phyloP scores from a whole-genome alignment of 176 grass and related monocot genomes.

The Oryza punctata region DNA sequence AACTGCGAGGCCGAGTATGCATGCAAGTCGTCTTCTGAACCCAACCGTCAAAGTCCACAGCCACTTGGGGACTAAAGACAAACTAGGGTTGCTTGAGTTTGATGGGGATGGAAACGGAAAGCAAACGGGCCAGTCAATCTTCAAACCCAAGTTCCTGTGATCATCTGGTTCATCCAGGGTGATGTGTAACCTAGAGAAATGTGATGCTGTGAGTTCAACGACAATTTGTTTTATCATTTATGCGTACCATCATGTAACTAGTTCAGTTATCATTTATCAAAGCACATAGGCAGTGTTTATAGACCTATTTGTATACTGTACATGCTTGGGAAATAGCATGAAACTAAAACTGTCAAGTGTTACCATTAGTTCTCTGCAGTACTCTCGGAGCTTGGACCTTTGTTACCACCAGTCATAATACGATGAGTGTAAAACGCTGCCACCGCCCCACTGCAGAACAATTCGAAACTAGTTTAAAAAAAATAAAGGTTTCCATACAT shows the following conservation, averaged over 20 bases:
- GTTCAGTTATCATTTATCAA: constrained; percentile 9
- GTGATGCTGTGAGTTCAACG: constrained; percentile 10
- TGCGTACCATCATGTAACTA: background rate
- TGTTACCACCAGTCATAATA: constrained; percentile 33
- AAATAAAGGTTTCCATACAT: constrained; percentile 6
- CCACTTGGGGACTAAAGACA: background rate
- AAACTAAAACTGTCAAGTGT: background rate
- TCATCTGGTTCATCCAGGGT: constrained; percentile 11
- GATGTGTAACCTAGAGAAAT: constrained; percentile 33
- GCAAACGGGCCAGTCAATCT: constrained; percentile 1
- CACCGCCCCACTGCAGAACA: constrained; percentile 57
- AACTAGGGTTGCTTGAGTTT: constrained; percentile 13
- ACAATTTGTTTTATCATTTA: constrained; percentile 7
- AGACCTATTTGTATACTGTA: background rate
- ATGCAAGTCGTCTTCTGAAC: constrained; percentile 22
- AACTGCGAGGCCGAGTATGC: background rate
- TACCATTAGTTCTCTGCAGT: constrained; percentile 49
- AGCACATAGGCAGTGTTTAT: background rate
- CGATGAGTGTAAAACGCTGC: constrained; percentile 55
- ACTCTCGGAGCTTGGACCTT: constrained; percentile 25
- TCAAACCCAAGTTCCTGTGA: background rate
- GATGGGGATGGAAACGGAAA: constrained; percentile 13
- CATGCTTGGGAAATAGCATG: background rate
- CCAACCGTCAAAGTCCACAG: background rate
- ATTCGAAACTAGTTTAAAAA: constrained; percentile 12